Evolutionary conservation across 2,329 filamentous ascomycete species (phyloP), one percentile per base, ranked within the genome.

Genomic region (Ceratocystis papillata): DNA sequence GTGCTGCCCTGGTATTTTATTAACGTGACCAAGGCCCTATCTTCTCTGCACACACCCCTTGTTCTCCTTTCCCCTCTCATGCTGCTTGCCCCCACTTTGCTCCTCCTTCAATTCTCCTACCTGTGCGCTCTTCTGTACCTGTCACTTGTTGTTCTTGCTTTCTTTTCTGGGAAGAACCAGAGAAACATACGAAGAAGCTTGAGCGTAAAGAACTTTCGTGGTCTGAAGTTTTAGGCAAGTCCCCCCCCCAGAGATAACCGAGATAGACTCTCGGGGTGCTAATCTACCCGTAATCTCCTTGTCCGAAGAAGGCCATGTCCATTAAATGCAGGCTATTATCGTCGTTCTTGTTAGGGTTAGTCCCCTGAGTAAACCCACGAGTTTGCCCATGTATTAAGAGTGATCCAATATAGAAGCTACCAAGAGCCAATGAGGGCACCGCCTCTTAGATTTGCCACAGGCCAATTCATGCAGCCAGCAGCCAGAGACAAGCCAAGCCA

Each of bases 1-100:
- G 53, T 59, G 28, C 28, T 59, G 15, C 53, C 53, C 53, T 59
- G 28, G 53, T 17, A 59, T 59, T 59, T 59, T n/a, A 37, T 59
- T 30, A 33, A 33, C 28, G 33, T 59, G 22, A 20, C 33, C 33
- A 37, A 37, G 8, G 28, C 53, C 25, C 25, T 22, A 30, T 8
- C 25, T 30, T 12, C 25, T n/a, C 1, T 57, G 5, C 7, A 30
- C 28, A 30, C 28, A 17, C 28, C 53, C 33, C 25, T 33, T 15
- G 3, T 33, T 25, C 25, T 59, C 53, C 28, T 33, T 15, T 30
- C 20, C 10, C 17, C 15, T 30, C 22, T 57, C 25, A 37, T 57
- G 25, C 22, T 12, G 15, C 22, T 30, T 7, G 7, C 3, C 15
- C 53, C 17, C 10, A 8, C 8, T 30, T 28, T 30, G 53, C 22